A percentile compares a stretch with the other conserved stretches of the same genome.
Evolutionary conservation across 2,329 filamentous ascomycete species (phyloP).

Genomic region (Aspergillus fumigatus): DNA sequence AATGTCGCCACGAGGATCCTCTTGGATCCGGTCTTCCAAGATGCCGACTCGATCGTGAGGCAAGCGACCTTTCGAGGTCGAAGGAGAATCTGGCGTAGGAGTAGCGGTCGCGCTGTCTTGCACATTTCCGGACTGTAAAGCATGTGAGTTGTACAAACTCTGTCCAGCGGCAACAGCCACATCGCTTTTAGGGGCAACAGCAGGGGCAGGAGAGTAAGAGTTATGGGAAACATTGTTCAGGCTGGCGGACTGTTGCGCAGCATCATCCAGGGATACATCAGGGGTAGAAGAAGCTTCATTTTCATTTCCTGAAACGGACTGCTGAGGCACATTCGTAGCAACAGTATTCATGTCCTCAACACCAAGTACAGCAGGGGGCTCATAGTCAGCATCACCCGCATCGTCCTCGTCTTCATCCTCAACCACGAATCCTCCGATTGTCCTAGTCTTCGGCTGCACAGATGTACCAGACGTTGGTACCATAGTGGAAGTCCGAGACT

Average conservation of each 20-base stretch:
- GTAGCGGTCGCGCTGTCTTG: conserved; percentile 37
- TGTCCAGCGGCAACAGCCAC: conserved; percentile 33
- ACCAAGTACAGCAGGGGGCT: conserved; percentile 50
- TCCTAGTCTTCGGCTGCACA: conserved; percentile 45
- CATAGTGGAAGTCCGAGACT: conserved; percentile 32
- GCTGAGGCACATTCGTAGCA: conserved; percentile 48
- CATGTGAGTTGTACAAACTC: conserved; percentile 33
- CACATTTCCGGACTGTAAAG: conserved; percentile 25
- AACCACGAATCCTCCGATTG: conserved; percentile 58
- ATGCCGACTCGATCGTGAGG: conserved; percentile 71
- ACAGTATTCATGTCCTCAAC: conserved; percentile 46
- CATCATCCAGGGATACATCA: conserved; percentile 59
- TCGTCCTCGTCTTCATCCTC: conserved; percentile 60
- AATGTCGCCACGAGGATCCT: conserved; percentile 88
- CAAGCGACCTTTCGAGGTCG: conserved; percentile 49
- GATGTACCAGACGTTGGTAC: conserved; percentile 27
- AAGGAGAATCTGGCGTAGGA: conserved; percentile 43
- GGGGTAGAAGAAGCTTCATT: conserved; percentile 52
- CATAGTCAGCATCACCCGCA: conserved; percentile 45
- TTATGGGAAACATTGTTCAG: conserved; percentile 48
- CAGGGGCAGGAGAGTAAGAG: conserved; percentile 44
- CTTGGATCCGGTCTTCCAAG: conserved; percentile 83
- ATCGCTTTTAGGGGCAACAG: conserved; percentile 44
- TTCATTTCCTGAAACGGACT: conserved; percentile 53
- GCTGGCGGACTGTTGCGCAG: conserved; percentile 47